A percentile compares a stretch with the other conserved stretches of the same genome.
Conservation (phyloP, 306 rosid genomes). For the Dalbergia cultrata region DNA sequence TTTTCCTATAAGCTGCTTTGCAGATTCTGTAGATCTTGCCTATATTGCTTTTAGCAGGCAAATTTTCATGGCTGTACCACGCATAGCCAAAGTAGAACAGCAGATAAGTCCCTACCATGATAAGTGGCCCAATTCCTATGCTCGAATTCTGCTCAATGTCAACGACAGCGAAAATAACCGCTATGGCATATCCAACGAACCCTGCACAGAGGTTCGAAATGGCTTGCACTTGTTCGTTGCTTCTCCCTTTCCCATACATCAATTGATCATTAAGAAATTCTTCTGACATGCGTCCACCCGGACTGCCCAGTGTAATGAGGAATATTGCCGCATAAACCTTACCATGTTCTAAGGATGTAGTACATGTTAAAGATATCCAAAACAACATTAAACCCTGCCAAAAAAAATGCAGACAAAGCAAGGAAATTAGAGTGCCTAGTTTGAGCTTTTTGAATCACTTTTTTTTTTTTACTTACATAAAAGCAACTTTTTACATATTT, state of each 20-base stretch:
- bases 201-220: accelerated
- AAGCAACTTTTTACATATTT: too few relatives aligned
- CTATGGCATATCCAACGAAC: neutral
- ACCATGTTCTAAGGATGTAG: neutral
- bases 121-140: neutral
- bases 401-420: too few relatives aligned
- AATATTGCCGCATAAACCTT: neutral
- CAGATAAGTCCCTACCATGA: neutral
- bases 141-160: neutral
- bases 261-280: neutral
- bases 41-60: neutral
- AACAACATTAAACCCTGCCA: slow-evolving; percentile 19
- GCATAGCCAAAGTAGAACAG: slow-evolving; percentile 1
- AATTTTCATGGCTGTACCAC: neutral
- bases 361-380: neutral
- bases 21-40: neutral
- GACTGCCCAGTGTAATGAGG: neutral
- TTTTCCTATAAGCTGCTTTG: neutral
- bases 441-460: too few relatives aligned
- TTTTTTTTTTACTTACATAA: too few relatives aligned
- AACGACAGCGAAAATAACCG: accelerated
- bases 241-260: neutral
- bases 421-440: too few relatives aligned
- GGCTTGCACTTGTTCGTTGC: neutral
- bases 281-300: neutral